Base-by-base conservation (phyloP, 2,329 filamentous ascomycete species). In the Claviceps pazoutovae region DNA sequence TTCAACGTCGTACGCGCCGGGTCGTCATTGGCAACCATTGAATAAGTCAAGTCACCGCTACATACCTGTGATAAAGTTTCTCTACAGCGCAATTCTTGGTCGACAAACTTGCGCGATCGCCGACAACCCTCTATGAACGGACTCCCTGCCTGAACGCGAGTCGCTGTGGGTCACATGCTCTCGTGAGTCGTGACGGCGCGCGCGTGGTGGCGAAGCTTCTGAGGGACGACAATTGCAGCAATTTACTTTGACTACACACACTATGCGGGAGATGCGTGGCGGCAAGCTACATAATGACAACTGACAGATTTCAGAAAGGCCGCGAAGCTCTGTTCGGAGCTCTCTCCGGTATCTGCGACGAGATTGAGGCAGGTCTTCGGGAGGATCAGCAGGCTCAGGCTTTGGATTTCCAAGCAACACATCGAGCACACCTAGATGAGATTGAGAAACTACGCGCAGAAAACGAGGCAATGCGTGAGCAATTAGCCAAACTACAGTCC, bases 291-390 rank as follows among this genome's bases (percentile, higher is more conserved):
- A 55, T 44, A 23, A 72, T 73, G 70, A 60, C 68, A 39, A 66
- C 60, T 53, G 46, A 47, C 9, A 72, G 69, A 68, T 66, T 71
- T 45, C 56, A 59, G 41, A 62, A 58, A 38, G 70, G 70, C 26
- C 67, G 70, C 9, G 62, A 67, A 46, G 63, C 67, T 26, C 58
- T 75, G 14, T 60, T 71, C 17, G 62, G 68, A 54, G 70, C 70
- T 36, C 57, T 75, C 7, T 59, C 59, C n/a, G 57, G 62, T 36
- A 66, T 67, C 8, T 72, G 70, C 53, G 62, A 68, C 53, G 58
- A 65, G 23, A 66, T 74, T 47, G 68, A 44, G 38, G 39, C 30
- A 47, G 38, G 14, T 19, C 36, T 44, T 37, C 23, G 26, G 17
- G 37, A 48, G 26, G 38, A 50, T n/a, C 16, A 47, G 38, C 23